Base-by-base conservation (phyloP, 1,284 basidiomycete species). In the Ustilago trichophora region DNA sequence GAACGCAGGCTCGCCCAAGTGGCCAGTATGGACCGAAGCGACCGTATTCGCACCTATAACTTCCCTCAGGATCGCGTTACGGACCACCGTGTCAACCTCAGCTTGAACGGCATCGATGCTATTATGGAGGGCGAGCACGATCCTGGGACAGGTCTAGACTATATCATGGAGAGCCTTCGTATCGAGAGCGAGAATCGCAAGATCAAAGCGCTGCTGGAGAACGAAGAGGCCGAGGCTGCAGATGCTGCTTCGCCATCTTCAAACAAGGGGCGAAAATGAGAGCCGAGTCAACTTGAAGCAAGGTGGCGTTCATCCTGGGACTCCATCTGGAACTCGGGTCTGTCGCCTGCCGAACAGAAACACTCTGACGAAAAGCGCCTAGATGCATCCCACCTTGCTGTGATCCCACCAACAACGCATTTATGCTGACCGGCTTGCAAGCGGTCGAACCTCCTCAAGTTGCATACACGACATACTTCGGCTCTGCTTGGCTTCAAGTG, bases 21-120 rank as follows among this genome's bases (percentile, higher is more conserved):
- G n/a, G 72, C 74, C 6, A 70, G 76, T 19, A 77, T 77, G 56
- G 72, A 79, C 32, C 68, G 79, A 21, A 73, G 73, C 38, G 79
- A 81, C 43, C 69, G 78, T 11, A 55, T 81, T 4, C 57, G 79
- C 22, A 81, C 79, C 9, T 81, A 79, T 65, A 80, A 80, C 38
- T 81, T 75, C 48, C 77, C 77, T 8, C 79, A 81, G 40, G 77
- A 80, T 42, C 75, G 79, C 12, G 75, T 81, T 0, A 81, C 79
- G 19, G 79, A 81, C 42, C 79, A 81, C 38, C 65, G 79, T 1
- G 49, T 80, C 50, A 70, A 68, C 26, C 51, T 78, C 18, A 78
- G 74, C 29, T 40, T 77, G 36, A 72, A 68, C 35, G 76, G 75
- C 16, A 72, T 80, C 29, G 72, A 71, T 19, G 51, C 40, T 3